Base-by-base conservation (phyloP, 495 filamentous ascomycete species). In the Hypoxylon lenormandii region DNA sequence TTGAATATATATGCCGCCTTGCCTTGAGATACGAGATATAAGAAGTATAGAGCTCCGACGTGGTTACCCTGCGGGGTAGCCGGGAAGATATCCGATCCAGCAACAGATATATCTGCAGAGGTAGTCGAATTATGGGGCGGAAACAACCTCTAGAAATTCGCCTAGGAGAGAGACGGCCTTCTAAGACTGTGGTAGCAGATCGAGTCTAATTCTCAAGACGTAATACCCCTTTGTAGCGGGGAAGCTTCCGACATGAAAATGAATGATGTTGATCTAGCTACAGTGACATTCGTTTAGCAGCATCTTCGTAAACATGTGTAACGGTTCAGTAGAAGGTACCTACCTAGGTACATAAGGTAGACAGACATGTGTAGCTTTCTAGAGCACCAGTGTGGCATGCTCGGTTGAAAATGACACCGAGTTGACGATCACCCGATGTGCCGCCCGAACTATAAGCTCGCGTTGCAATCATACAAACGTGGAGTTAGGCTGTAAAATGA, bases 241-340 rank as follows among this genome's bases (percentile, higher is more conserved):
- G 67, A 70, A 70, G 30, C 4, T 30, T 33, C 11, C 15, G n/a
- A 43, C 43, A 13, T n/a, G 42, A 56, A 45, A 36, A 3, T 55
- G 49, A 70, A 70, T 64, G 49, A 55, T 43, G 37, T 12, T 28
- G 33, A 53, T 7, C 11, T 51, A 21, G 5, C 45, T 49, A 33
- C 55, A 48, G 60, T 65, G 37, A 46, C 60, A 70, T 65, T 64
- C 60, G 61, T 52, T 59, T 64, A 64, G 18, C 23, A 60, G 18
- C 21, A 55, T 36, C 38, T 13, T 33, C 13, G 64, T 36, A 7
- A 19, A 38, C 28, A 60, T 47, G 26, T 37, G 23, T 45, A 45
- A 56, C 46, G 19, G 23, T 3, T 36, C 23, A 15, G 42, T 42
- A 40, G 16, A 33, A n/a, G 23, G n/a, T n/a, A n/a, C n/a, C n/a